These are phyloP conservation scores for Firmiana major DNA, from an alignment of 345 rosid species.

Conservation along the genomic window DNA sequence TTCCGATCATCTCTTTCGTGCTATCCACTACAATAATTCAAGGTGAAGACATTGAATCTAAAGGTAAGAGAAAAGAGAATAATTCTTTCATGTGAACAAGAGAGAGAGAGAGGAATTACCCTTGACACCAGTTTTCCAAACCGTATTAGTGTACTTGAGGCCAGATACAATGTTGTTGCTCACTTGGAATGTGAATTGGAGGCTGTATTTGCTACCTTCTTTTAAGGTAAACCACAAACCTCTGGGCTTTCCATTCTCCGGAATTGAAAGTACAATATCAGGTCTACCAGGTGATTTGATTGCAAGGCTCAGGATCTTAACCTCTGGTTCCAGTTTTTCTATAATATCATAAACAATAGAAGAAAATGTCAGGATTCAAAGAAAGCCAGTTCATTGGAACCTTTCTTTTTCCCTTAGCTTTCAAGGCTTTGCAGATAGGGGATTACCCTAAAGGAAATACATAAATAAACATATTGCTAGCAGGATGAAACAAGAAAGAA, in stretches of 20 bases:
- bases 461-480: background rate
- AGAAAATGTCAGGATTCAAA: slow-evolving; percentile 8
- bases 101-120: slow-evolving; percentile 32
- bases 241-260: slow-evolving; percentile 57
- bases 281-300: slow-evolving; percentile 65
- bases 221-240: slow-evolving; percentile 90
- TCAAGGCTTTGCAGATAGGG: background rate
- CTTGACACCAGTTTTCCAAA: slow-evolving; percentile 76
- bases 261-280: slow-evolving; percentile 65
- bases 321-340: slow-evolving; percentile 84
- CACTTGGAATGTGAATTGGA: slow-evolving; percentile 64
- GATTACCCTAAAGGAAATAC: background rate
- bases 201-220: slow-evolving; percentile 75
- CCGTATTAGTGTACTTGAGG: slow-evolving; percentile 62
- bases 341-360: slow-evolving; percentile 17
- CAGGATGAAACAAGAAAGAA: background rate
- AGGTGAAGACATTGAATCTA: background rate
- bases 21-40: slow-evolving; percentile 8
- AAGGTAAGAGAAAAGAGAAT: too few relatives aligned
- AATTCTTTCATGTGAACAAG: background rate
- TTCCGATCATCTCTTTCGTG: slow-evolving; percentile 73
- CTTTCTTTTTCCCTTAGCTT: background rate
- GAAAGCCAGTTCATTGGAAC: background rate
- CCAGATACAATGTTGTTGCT: slow-evolving; percentile 87
- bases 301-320: slow-evolving; percentile 64